Conservation (phyloP, 2,329 filamentous ascomycete genomes). For the Neonectria sp. region DNA sequence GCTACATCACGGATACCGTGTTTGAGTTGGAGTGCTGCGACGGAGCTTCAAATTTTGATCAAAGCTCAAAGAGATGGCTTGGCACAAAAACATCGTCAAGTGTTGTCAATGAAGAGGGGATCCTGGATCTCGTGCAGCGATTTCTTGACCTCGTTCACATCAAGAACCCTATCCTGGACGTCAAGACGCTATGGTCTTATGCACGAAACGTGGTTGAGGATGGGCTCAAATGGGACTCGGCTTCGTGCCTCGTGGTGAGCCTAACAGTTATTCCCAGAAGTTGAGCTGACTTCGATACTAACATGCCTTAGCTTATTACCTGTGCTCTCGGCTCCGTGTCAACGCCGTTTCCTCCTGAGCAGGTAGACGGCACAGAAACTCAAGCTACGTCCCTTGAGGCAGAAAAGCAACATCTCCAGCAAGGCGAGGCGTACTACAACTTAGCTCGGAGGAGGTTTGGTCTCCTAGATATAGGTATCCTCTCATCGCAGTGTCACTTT, state of each 20-base stretch:
- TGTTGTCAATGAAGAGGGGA: constrained; percentile 41
- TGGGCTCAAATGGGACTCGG: constrained; percentile 44
- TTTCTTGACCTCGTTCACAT: constrained; percentile 46
- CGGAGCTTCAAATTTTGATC: background rate
- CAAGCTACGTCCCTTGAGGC: constrained; percentile 2
- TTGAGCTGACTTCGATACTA: background rate
- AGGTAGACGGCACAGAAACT: background rate
- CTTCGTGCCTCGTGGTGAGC: constrained; percentile 40
- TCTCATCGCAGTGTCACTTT: constrained; percentile 56
- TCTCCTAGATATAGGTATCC: constrained; percentile 45
- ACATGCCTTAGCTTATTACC: constrained; percentile 32
- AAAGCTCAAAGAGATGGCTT: background rate
- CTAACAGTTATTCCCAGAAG: too few relatives aligned
- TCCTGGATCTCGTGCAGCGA: constrained; percentile 41
- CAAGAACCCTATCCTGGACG: constrained; percentile 47
- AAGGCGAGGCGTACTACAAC: constrained; percentile 44
- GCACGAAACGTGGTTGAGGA: constrained; percentile 40
- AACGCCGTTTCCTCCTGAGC: constrained; percentile 32
- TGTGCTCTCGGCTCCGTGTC: constrained; percentile 42
- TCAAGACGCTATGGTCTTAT: constrained; percentile 38
- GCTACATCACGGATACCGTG: background rate
- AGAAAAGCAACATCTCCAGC: constrained; percentile 26
- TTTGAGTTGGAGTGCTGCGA: too few relatives aligned
- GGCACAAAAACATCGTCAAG: background rate
- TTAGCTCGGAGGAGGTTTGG: constrained; percentile 46